phyloP scores from a whole-genome alignment of 2,329 filamentous ascomycete species.

The Ceratocystiopsis sp. region DNA sequence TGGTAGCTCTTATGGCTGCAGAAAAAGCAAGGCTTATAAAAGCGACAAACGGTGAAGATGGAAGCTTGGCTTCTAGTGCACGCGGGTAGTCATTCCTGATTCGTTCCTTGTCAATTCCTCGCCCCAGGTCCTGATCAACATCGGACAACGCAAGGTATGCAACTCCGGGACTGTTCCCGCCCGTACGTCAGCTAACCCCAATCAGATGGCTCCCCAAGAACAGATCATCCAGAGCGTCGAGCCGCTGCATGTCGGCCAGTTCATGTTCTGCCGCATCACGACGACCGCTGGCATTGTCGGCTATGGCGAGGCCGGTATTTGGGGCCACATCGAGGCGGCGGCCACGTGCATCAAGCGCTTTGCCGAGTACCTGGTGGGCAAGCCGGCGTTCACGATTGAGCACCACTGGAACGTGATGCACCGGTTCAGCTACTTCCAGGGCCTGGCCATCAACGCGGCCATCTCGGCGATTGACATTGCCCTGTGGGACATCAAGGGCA shows the following conservation, averaged over 20 bases:
- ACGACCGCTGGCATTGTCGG: neutral
- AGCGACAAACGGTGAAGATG: too few relatives aligned
- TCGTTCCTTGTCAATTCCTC: too few relatives aligned
- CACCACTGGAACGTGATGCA: neutral
- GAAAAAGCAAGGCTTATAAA: too few relatives aligned
- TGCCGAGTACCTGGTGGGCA: neutral
- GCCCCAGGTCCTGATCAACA: too few relatives aligned
- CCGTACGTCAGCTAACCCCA: too few relatives aligned
- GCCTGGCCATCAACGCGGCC: neutral
- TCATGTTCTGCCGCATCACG: neutral
- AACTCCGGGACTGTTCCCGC: too few relatives aligned
- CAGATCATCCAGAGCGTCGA: too few relatives aligned
- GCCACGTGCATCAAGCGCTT: neutral
- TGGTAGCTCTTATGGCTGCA: too few relatives aligned
- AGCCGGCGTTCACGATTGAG: neutral
- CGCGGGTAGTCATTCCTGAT: too few relatives aligned
- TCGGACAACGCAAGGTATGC: too few relatives aligned
- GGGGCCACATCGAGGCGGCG: neutral
- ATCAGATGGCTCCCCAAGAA: too few relatives aligned
- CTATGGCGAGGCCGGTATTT: neutral
- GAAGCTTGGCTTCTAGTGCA: too few relatives aligned
- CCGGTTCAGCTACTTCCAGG: neutral
- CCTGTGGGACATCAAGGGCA: neutral
- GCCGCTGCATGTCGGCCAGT: neutral
- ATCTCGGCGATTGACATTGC: neutral